Evolutionary conservation across 495 filamentous ascomycete genomes (phyloP).

Genomic region (Xylaria venustula): DNA sequence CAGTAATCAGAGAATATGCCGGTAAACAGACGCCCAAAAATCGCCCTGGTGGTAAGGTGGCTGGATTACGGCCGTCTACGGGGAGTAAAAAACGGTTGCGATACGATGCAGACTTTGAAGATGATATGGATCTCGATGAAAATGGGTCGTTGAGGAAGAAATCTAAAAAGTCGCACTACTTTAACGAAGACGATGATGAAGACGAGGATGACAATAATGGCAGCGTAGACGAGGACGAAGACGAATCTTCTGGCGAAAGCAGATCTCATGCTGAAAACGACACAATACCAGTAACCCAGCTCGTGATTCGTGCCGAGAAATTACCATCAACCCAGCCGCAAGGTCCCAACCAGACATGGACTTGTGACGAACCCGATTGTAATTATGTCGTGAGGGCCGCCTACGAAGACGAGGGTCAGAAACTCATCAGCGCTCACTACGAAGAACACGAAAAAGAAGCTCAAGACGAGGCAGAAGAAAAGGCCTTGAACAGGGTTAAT

Average conservation of each 20-base stretch:
- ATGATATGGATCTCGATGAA: slow-evolving; percentile 35
- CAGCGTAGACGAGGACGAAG: slow-evolving; percentile 42
- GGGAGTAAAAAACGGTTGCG: slow-evolving; percentile 35
- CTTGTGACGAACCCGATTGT: slow-evolving; percentile 69
- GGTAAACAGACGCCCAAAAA: slow-evolving; percentile 20
- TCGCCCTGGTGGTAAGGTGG: slow-evolving; percentile 33
- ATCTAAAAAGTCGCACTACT: slow-evolving; percentile 34
- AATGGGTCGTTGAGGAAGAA: slow-evolving; percentile 27
- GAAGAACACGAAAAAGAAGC: slow-evolving; percentile 62
- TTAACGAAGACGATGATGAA: slow-evolving; percentile 14
- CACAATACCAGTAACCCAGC: slow-evolving; percentile 20
- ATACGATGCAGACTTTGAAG: slow-evolving; percentile 19
- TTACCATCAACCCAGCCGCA: slow-evolving; percentile 45
- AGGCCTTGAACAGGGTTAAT: slow-evolving; percentile 13
- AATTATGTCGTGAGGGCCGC: slow-evolving; percentile 59
- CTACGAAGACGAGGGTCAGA: slow-evolving; percentile 54
- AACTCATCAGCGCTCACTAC: slow-evolving; percentile 63
- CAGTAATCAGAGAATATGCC: not conserved
- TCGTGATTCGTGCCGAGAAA: slow-evolving; percentile 44
- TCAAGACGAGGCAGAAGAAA: slow-evolving; percentile 57
- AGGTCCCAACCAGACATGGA: slow-evolving; percentile 65
- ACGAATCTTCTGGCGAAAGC: not conserved
- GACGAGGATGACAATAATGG: slow-evolving; percentile 23
- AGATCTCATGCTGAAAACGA: slow-evolving; percentile 11
- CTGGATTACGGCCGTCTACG: slow-evolving; percentile 32